Evolutionary conservation across 345 rosid genomes (phyloP), one percentile per base, ranked within the genome.

Genomic region (Acer campestre): DNA sequence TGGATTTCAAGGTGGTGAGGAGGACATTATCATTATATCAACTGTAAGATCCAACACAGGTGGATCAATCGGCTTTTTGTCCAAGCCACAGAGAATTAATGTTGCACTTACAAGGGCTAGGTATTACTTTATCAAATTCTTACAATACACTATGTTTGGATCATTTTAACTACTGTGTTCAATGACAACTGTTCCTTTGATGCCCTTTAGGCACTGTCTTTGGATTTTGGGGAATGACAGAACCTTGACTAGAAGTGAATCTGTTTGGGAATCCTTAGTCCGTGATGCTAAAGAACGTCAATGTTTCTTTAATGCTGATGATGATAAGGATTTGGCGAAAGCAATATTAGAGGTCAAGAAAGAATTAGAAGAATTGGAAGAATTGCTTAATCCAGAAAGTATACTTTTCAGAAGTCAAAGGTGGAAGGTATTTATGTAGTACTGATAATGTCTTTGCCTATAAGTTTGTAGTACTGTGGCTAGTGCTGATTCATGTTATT

Each of bases 341-440:
- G 71, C 73, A 10, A 78, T 88, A 11, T 55, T 82, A 25, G 79
- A 82, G 16, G 85, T 71, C 27, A 84, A 77, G 81, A 85, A 78
- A 79, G 84, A 84, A 67, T 75, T 78, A 58, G 68, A 83, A 67
- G 82, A 84, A 72, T 78, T 87, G 6, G 88, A 84, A 38, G 85
- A 81, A 75, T 59, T 89, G 71, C 84, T 84, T 25, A 53, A 75
- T 53, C 72, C 73, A n/a, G 79, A 74, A 20, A 82, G 84, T 51
- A 17, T 53, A 25, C 78, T 85, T 46, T 87, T 85, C 79, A 80
- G 77, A 76, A 78, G 56, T 40, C 73, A 85, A 42, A 78, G 75
- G 66, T 89, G 92, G 92, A 89, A 84, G 86, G 89, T 89, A 65
- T 16, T 23, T 75, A 20, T 42, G 55, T 49, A 46, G 2, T 49